phyloP scores from a whole-genome alignment of 2,329 filamentous ascomycete species.

The Colletotrichum spinosum region DNA sequence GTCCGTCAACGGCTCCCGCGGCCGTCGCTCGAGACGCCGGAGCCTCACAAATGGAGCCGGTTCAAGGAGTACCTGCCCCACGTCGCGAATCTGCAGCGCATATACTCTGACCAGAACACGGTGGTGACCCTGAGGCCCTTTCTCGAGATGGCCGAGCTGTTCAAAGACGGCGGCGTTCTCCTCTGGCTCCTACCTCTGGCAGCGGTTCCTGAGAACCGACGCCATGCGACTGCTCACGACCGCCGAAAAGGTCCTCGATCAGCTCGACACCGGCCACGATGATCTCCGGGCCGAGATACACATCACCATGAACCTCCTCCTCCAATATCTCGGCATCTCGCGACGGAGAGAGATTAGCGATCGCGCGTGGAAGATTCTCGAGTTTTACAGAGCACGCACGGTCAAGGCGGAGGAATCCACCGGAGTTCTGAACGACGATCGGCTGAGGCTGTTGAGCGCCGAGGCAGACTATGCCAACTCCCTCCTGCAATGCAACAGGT shows the following conservation, averaged over 20 bases:
- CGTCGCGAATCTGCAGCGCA: conserved; percentile 35
- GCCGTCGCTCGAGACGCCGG: conserved; percentile 32
- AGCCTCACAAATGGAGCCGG: conserved; percentile 36
- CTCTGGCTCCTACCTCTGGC: conserved; percentile 39
- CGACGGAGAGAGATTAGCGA: conserved; percentile 35
- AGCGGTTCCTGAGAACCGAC: conserved; percentile 35
- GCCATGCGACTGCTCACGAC: conserved; percentile 35
- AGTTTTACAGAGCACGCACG: conserved; percentile 30
- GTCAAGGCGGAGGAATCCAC: conserved; percentile 1
- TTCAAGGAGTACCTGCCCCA: conserved; percentile 40
- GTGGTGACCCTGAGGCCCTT: conserved; percentile 24
- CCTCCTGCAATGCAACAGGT: conserved; percentile 37
- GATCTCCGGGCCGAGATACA: conserved; percentile 37
- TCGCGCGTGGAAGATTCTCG: conserved; percentile 33
- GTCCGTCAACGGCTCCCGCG: conserved; percentile 35
- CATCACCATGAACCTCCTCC: conserved; percentile 35
- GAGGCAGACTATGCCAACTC: conserved; percentile 37
- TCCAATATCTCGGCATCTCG: conserved; percentile 38
- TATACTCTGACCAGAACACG: conserved; percentile 29
- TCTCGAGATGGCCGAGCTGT: conserved; percentile 36
- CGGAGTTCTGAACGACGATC: conserved; percentile 20
- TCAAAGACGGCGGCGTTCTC: conserved; percentile 38
- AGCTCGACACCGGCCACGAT: conserved; percentile 34
- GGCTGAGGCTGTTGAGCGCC: conserved; percentile 34
- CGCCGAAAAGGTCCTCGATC: conserved; percentile 36